These are phyloP conservation scores for Suillus cothurnatus DNA, from an alignment of 768 basidiomycete species.

Conservation along the genomic window DNA sequence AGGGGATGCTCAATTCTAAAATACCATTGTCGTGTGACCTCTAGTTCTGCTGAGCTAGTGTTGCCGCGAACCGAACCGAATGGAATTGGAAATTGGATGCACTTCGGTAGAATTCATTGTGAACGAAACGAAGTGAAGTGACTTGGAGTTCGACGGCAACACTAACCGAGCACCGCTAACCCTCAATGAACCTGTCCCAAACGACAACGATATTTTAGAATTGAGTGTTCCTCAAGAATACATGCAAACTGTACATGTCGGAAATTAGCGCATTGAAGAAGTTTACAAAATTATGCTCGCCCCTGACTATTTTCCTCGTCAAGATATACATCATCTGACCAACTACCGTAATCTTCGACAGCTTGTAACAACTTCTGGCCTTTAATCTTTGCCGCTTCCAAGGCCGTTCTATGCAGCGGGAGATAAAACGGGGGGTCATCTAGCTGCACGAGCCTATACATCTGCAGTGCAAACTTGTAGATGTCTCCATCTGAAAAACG, in stretches of 20 bases:
- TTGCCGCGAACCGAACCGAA: not conserved
- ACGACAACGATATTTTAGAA: not conserved
- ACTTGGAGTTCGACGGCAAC: too few species aligned
- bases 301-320: conserved; percentile 1
- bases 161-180: too few species aligned
- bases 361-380: conserved; percentile 25
- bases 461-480: conserved; percentile 23
- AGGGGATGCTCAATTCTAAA: too few species aligned
- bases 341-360: conserved; percentile 28
- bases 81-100: too few species aligned
- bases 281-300: conserved; percentile 1
- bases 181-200: too few species aligned
- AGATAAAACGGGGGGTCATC: conserved; percentile 29
- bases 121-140: too few species aligned
- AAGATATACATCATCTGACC: conserved; percentile 31
- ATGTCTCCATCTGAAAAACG: conserved; percentile 20
- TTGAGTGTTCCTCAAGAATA: not conserved
- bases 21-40: too few species aligned
- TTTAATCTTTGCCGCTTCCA: conserved; percentile 23
- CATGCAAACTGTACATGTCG: not conserved
- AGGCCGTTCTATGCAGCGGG: conserved; percentile 25
- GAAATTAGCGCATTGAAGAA: not conserved
- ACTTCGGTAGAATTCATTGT: too few species aligned
- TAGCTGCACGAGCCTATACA: conserved; percentile 22
- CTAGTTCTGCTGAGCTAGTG: too few species aligned